Evolutionary conservation across 2,329 filamentous ascomycete species (phyloP).

Genomic region (Hortaea werneckii): DNA sequence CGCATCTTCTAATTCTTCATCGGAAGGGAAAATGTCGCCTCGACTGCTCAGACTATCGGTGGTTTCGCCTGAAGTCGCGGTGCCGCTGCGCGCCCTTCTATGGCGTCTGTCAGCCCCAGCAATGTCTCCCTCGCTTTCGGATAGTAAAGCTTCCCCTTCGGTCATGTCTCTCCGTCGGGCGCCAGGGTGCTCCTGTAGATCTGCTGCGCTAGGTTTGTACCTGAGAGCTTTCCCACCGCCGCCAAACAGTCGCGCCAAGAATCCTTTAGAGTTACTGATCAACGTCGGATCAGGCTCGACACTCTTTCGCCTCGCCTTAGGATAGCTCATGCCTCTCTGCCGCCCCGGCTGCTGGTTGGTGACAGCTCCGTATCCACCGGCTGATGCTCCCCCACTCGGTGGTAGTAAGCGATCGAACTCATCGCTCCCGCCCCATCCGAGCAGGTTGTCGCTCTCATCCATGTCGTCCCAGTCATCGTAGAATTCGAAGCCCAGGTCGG

Average conservation of each 20-base stretch:
- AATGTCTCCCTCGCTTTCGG: slow-evolving; percentile 38
- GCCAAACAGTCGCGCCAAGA: slow-evolving; percentile 74
- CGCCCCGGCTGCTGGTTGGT: slow-evolving; percentile 50
- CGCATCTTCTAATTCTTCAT: slow-evolving; percentile 70
- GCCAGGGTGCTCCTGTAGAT: slow-evolving; percentile 77
- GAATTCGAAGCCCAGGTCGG: slow-evolving; percentile 88
- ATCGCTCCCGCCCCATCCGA: slow-evolving; percentile 66
- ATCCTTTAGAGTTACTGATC: slow-evolving; percentile 83
- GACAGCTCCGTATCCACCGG: slow-evolving; percentile 31
- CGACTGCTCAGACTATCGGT: slow-evolving; percentile 78
- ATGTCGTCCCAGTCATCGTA: slow-evolving; percentile 91
- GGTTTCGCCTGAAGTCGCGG: slow-evolving; percentile 68
- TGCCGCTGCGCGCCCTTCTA: slow-evolving; percentile 61
- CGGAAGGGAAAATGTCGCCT: slow-evolving; percentile 83
- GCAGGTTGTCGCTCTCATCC: slow-evolving; percentile 50
- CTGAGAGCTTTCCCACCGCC: slow-evolving; percentile 68
- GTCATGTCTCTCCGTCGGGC: slow-evolving; percentile 29
- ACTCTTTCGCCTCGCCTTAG: slow-evolving; percentile 44
- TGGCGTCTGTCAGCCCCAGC: slow-evolving; percentile 24
- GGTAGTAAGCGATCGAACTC: slow-evolving; percentile 77
- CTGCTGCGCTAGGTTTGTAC: slow-evolving; percentile 84
- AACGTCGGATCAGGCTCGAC: slow-evolving; percentile 65
- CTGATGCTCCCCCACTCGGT: slow-evolving; percentile 45
- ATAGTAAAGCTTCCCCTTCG: slow-evolving; percentile 64
- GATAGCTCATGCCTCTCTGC: slow-evolving; percentile 80